These are phyloP conservation scores for Nitzschia sp. DNA, from an alignment of 108 stramenopile species.

Conservation along the genomic window DNA sequence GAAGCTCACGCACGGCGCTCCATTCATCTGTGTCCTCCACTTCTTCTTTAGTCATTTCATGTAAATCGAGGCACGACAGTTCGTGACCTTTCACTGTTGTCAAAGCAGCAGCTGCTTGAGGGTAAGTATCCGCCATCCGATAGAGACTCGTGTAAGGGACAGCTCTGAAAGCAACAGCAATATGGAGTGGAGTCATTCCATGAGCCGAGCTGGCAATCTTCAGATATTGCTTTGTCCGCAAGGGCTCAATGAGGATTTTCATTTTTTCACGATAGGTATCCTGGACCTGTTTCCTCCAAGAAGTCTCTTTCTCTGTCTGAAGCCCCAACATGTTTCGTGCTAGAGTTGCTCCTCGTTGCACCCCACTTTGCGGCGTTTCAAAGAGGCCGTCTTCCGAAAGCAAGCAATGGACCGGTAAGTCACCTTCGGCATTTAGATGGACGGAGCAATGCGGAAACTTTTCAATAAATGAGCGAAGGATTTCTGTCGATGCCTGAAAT, in stretches of 20 bases:
- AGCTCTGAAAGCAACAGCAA: constrained; percentile 42
- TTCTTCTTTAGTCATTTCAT: constrained; percentile 34
- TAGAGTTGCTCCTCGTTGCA: constrained; percentile 29
- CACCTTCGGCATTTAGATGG: constrained; percentile 31
- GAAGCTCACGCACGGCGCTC: constrained; percentile 37
- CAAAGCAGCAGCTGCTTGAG: constrained; percentile 30
- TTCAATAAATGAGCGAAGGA: constrained; percentile 46
- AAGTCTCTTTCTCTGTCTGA: constrained; percentile 26
- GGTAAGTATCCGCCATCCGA: constrained; percentile 39
- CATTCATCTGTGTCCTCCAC: constrained; percentile 37
- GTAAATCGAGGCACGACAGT: constrained; percentile 42
- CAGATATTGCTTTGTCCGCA: constrained; percentile 16
- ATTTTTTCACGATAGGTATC: constrained; percentile 34
- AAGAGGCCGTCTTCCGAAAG: constrained; percentile 28
- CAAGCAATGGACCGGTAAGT: constrained; percentile 45
- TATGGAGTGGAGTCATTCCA: constrained; percentile 54
- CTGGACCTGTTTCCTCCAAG: constrained; percentile 25
- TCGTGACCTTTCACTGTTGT: constrained; percentile 33
- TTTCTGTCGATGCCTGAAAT: constrained; percentile 53
- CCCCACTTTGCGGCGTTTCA: constrained; percentile 9
- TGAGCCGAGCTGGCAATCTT: constrained; percentile 41
- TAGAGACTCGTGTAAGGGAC: constrained; percentile 33
- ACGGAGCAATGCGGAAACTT: constrained; percentile 52
- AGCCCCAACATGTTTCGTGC: constrained; percentile 20
- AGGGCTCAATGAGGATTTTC: constrained; percentile 34